Evolutionary conservation across 192 early-diverging fungal species (phyloP).

Genomic region (Piromyces sp.): DNA sequence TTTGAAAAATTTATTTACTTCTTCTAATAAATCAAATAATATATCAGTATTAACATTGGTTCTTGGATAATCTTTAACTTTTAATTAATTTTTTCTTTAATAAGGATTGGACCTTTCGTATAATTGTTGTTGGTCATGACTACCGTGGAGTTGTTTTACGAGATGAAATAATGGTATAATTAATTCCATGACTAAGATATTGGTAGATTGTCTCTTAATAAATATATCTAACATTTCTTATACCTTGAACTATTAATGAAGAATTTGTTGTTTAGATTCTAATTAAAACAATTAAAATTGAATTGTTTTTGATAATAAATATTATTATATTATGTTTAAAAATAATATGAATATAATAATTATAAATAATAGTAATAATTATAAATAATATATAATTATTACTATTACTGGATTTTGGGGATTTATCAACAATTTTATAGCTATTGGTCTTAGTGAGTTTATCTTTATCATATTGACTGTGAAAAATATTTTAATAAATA

Average conservation of each 20-base stretch:
- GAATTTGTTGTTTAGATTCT: conserved; percentile 58
- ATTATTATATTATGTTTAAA: too few relatives aligned
- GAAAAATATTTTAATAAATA: too few relatives aligned
- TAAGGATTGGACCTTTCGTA: conserved; percentile 50
- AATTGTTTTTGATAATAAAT: too few relatives aligned
- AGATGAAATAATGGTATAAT: conserved; percentile 51
- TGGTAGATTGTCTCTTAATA: conserved; percentile 42
- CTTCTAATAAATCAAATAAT: conserved; percentile 34
- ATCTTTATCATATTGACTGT: too few relatives aligned
- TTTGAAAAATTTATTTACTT: conserved; percentile 55
- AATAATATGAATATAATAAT: too few relatives aligned
- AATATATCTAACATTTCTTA: conserved; percentile 68
- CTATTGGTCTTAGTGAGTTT: too few relatives aligned
- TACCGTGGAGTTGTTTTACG: conserved; percentile 23
- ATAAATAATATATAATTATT: too few relatives aligned
- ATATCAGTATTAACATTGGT: conserved; percentile 19
- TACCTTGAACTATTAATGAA: conserved; percentile 79
- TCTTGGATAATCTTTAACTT: conserved; percentile 40
- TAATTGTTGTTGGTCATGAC: conserved; percentile 40
- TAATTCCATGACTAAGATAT: conserved; percentile 50
- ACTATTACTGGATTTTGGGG: too few relatives aligned
- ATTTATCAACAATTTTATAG: too few relatives aligned
- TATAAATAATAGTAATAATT: too few relatives aligned
- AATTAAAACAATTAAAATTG: too few relatives aligned
- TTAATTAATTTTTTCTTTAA: conserved; percentile 37